phyloP scores from a whole-genome alignment of 108 stramenopile species.

The Fragilariopsis cylindrus region DNA sequence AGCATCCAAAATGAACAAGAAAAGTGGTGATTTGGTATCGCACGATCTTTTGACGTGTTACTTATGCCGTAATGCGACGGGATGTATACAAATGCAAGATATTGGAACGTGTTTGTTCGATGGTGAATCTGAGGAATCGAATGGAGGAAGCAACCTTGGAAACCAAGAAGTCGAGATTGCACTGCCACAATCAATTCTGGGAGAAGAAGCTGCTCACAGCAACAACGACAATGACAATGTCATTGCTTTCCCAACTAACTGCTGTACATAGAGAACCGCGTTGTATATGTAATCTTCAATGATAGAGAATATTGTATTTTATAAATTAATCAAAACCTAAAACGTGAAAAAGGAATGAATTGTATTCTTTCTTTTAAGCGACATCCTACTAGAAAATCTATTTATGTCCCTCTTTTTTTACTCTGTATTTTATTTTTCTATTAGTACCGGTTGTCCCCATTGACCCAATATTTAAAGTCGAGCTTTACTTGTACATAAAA shows the following conservation, averaged over 20 bases:
- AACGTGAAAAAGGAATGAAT: too few species aligned
- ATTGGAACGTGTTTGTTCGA: conserved; percentile 3
- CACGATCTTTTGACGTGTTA: conserved; percentile 70
- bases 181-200: not conserved
- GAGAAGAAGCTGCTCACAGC: not conserved
- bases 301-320: too few species aligned
- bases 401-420: too few species aligned
- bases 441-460: too few species aligned
- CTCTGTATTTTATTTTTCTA: too few species aligned
- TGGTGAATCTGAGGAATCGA: not conserved
- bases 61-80: conserved; percentile 55
- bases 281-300: too few species aligned
- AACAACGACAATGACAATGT: not conserved
- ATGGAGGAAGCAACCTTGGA: not conserved
- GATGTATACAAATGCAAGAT: conserved; percentile 21
- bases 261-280: too few species aligned
- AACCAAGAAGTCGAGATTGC: not conserved
- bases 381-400: too few species aligned
- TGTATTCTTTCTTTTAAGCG: too few species aligned
- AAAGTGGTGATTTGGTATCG: conserved; percentile 67
- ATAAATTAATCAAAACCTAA: too few species aligned
- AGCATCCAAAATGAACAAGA: conserved; percentile 47
- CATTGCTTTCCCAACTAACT: too few species aligned
- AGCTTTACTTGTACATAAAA: not conserved
- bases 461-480: not conserved